These are phyloP conservation scores for Lophiostoma macrostomum DNA, from an alignment of 495 filamentous ascomycete genomes.

Conservation along the genomic window DNA sequence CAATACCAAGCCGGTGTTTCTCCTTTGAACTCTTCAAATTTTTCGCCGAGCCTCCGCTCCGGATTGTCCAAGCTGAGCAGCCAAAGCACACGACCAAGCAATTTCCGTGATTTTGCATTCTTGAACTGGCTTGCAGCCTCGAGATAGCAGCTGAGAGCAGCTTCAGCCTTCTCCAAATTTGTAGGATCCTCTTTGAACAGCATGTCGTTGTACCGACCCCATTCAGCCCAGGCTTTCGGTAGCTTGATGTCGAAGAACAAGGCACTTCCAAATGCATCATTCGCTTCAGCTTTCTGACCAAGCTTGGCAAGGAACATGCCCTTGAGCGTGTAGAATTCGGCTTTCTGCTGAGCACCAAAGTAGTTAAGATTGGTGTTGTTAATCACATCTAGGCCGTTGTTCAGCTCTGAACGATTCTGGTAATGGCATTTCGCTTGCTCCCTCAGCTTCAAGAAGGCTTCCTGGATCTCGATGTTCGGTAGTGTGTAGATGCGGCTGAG, in stretches of 20 bases:
- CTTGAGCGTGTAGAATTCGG: constrained; percentile 98
- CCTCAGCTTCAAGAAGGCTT: constrained; percentile 93
- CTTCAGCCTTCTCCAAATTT: constrained; percentile 75
- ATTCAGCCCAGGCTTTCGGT: constrained; percentile 98
- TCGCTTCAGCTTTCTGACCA: constrained; percentile 79
- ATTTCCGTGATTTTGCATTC: constrained; percentile 91
- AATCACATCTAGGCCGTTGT: constrained; percentile 91
- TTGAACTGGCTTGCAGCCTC: constrained; percentile 95
- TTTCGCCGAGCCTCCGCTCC: constrained; percentile 70
- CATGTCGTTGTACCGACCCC: constrained; percentile 96
- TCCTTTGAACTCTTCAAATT: constrained; percentile 91
- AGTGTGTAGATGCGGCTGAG: constrained; percentile 96
- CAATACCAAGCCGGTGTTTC: constrained; percentile 98
- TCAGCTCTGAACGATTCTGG: constrained; percentile 87
- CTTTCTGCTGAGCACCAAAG: constrained; percentile 92
- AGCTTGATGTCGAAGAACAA: constrained; percentile 92
- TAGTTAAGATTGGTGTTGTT: constrained; percentile 99
- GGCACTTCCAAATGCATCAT: constrained; percentile 89
- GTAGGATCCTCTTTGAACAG: constrained; percentile 85
- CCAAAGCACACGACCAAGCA: constrained; percentile 95
- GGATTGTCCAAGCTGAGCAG: constrained; percentile 89
- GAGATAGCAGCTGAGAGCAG: constrained; percentile 91
- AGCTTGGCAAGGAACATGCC: constrained; percentile 99
- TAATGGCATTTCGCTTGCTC: constrained; percentile 99
- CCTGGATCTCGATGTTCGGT: constrained; percentile 98